phyloP scores from a whole-genome alignment of 2,329 filamentous ascomycete genomes.

The Aspergillus sojae region DNA sequence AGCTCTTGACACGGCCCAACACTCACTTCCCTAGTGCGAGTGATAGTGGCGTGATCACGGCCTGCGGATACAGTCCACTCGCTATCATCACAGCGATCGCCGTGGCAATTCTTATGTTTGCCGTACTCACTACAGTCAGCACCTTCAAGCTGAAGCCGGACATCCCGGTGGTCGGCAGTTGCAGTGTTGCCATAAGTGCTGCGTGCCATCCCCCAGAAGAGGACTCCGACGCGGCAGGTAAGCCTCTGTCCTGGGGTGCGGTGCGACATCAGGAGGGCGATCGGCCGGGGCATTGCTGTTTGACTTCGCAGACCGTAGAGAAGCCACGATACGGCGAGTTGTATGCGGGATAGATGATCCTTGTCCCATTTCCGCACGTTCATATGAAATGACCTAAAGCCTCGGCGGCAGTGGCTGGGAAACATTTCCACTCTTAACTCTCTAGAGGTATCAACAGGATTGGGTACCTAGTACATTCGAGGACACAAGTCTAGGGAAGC shows the following conservation, averaged over 20 bases:
- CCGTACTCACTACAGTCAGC: not conserved
- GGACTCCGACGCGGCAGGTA: not conserved
- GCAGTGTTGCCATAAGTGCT: constrained; percentile 2
- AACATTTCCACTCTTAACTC: no score
- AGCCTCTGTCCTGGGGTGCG: not conserved
- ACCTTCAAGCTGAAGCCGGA: not conserved
- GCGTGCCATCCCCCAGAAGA: not conserved
- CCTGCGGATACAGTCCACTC: not conserved
- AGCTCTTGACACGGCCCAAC: not conserved
- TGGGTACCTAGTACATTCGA: no score
- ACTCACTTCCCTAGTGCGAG: not conserved
- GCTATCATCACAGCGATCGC: not conserved
- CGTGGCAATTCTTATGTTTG: not conserved
- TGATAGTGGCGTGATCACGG: not conserved
- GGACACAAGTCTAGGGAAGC: no score
- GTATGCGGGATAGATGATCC: not conserved
- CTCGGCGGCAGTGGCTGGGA: no score
- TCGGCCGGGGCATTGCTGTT: not conserved
- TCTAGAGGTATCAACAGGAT: no score
- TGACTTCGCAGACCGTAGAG: not conserved
- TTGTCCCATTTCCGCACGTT: not conserved
- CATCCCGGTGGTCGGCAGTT: not conserved
- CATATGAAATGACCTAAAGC: no score
- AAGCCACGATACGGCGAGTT: not conserved
- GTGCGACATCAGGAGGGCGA: not conserved